Base-by-base conservation (phyloP, 805 yeast genomes). In the Yamadazyma paraphyllophila region DNA sequence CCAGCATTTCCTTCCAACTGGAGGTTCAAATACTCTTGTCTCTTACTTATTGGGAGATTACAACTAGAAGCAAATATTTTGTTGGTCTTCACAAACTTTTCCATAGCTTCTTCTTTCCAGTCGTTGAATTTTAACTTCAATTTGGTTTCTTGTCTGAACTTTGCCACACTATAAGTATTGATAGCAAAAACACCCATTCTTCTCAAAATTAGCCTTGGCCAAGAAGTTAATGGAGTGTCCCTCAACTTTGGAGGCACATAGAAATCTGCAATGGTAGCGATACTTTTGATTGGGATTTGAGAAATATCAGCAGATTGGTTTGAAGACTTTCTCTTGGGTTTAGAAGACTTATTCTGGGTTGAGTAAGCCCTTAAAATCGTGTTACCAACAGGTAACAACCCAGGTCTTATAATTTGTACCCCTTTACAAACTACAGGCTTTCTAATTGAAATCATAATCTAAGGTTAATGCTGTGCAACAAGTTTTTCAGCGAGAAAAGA, bases 81-180 rank as follows among this genome's bases (percentile, higher is more conserved):
- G 66, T 91, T 89, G n/a, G 88, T 84, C 46, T 79, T 78, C 25
- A 85, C 85, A 62, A 82, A 90, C 41, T 72, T 73, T 54, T 88
- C 88, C 55, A 91, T 81, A 7, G 96, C 96, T 26, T 76, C 76
- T 64, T 89, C 92, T 63, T 87, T 88, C 96, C 96, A 91, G 48
- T 82, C 77, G 27, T 91, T 88, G 63, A 81, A 85, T 46, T 77
- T 60, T 32, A 81, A 78, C 24, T 63, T 65, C 48, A 65, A 59
- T 32, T 64, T 63, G 31, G 74, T 67, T 41, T 71, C 77, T 36
- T 63, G 59, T 62, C 69, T 75, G 56, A 65, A 77, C 51, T 72
- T 72, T 45, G 71, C 74, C 3, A 76, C 71, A 48, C 71, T 74
- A 44, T 73, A 73, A 36, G 90, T 82, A 61, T 85, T 86, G 60